phyloP scores from a whole-genome alignment of 2,329 filamentous ascomycete species.

The Fusarium secorum region DNA sequence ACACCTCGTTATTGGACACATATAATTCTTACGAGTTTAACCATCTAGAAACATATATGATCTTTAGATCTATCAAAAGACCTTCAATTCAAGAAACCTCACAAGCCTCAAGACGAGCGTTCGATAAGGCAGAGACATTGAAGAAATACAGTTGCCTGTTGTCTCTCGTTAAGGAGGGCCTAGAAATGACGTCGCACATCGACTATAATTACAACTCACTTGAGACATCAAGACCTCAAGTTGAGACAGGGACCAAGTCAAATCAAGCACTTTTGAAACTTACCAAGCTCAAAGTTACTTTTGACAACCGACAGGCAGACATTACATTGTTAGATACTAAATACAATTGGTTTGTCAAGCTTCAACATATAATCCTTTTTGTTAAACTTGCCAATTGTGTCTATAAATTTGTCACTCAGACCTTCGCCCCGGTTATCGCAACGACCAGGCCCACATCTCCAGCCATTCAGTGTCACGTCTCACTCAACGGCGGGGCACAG shows the following conservation, averaged over 20 bases:
- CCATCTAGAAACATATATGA: background rate
- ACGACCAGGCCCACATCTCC: conserved; percentile 4
- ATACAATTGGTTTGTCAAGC: background rate
- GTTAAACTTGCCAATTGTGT: background rate
- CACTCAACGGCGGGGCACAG: conserved; percentile 34
- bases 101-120: background rate
- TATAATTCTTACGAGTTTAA: background rate
- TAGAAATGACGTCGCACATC: background rate
- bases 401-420: background rate
- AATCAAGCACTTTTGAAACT: background rate
- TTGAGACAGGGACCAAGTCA: background rate
- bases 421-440: conserved; percentile 18
- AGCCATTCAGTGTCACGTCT: conserved; percentile 3
- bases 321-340: background rate
- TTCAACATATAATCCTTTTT: background rate
- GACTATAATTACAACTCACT: background rate
- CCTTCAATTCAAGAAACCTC: background rate
- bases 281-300: background rate
- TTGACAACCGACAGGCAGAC: accelerated
- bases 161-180: background rate
- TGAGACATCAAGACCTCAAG: background rate
- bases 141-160: background rate
- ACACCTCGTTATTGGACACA: background rate
- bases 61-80: background rate
- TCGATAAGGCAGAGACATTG: background rate